phyloP scores from a whole-genome alignment of 2,329 filamentous ascomycete genomes.

The Dryadomyces sulphureus region DNA sequence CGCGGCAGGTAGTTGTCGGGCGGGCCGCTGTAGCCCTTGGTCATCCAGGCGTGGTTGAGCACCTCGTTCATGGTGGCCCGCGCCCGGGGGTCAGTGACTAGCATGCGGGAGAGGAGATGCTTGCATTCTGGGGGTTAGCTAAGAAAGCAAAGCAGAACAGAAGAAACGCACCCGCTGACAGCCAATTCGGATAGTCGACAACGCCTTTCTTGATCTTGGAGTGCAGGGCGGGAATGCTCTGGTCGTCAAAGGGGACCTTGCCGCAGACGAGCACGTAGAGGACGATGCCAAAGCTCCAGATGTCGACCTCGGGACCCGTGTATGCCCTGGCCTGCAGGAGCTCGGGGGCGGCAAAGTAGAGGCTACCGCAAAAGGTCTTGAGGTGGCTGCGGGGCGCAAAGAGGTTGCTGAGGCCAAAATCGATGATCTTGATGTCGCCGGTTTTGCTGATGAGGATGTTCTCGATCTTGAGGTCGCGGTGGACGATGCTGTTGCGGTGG shows the following conservation, averaged over 20 bases:
- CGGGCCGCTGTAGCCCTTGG: conserved; percentile 72
- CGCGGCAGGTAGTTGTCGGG: conserved; percentile 79
- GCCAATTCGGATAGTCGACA: conserved; percentile 90
- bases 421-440: conserved; percentile 98
- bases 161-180: conserved; percentile 55
- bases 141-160: background rate
- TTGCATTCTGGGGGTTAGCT: conserved; percentile 59
- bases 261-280: conserved; percentile 94
- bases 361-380: conserved; percentile 93
- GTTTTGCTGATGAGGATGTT: conserved; percentile 99
- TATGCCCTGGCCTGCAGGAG: conserved; percentile 87
- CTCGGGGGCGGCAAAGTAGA: conserved; percentile 96
- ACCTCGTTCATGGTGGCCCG: conserved; percentile 82
- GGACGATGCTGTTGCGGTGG: conserved; percentile 94
- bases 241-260: conserved; percentile 96
- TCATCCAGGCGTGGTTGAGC: conserved; percentile 91
- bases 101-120: conserved; percentile 82
- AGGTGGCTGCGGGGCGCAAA: conserved; percentile 75
- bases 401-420: conserved; percentile 93
- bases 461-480: conserved; percentile 95
- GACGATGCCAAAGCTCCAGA: conserved; percentile 98
- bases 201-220: conserved; percentile 97
- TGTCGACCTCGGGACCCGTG: conserved; percentile 88
- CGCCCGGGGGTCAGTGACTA: conserved; percentile 83
- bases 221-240: conserved; percentile 96